A percentile compares a stretch with the other conserved stretches of the same genome.
These are phyloP conservation scores for Wickerhamomyces strasburgensis DNA, from an alignment of 805 yeast species.

Conservation along the genomic window DNA sequence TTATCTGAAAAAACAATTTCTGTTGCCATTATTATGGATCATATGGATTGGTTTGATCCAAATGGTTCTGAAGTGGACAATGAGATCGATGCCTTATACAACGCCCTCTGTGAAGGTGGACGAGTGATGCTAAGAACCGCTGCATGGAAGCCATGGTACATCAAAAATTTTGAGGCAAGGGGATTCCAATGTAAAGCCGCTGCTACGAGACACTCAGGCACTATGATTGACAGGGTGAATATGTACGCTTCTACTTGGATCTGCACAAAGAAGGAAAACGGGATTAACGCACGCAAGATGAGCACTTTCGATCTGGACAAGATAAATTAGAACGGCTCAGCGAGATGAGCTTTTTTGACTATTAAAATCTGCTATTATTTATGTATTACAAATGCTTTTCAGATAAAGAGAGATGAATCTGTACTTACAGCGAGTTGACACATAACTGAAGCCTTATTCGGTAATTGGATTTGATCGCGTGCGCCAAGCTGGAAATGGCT, in stretches of 20 bases:
- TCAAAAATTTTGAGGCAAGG: conserved; percentile 54
- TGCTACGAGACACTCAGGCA: conserved; percentile 58
- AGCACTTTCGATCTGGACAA: conserved; percentile 22
- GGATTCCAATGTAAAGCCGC: conserved; percentile 71
- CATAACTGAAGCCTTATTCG: no score
- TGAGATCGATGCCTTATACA: conserved; percentile 60
- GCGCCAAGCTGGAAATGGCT: no score
- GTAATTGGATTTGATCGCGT: no score
- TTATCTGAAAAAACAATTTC: conserved; percentile 58
- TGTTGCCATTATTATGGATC: conserved; percentile 82
- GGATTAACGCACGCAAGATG: conserved; percentile 16
- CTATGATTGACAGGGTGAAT: conserved; percentile 71
- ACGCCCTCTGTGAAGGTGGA: conserved; percentile 62
- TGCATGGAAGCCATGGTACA: conserved; percentile 72
- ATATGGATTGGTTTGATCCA: conserved; percentile 87
- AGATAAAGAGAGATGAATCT: no score
- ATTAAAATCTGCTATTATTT: no score
- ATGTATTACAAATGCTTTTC: no score
- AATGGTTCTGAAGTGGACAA: conserved; percentile 54
- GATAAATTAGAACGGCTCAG: no score
- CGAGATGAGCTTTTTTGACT: no score
- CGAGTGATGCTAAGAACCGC: conserved; percentile 76
- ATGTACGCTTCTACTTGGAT: conserved; percentile 92
- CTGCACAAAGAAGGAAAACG: conserved; percentile 45
- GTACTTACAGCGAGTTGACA: no score